Evolutionary conservation across 208 protist species (phyloP), one percentile per base, ranked within the genome.

Genomic region (Phytomonas sp.): DNA sequence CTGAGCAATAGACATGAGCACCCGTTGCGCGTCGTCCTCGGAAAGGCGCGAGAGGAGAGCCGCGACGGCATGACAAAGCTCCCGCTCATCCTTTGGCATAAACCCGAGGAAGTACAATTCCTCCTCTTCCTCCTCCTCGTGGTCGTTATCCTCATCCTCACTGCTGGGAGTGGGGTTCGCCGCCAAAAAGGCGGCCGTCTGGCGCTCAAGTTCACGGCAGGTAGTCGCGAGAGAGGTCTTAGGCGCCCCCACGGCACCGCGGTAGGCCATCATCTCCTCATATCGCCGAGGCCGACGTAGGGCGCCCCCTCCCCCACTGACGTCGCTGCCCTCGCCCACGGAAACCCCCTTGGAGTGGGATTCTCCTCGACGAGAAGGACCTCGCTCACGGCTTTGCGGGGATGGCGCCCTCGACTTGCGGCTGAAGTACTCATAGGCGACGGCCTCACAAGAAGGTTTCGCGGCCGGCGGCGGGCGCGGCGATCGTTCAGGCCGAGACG

Each of bases 11-110:
- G 71, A 70, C 28, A 36, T 3, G 11, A 69, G 59, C 61, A 80
- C 75, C 26, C 40, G 61, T 33, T 37, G n/a, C 4, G 75, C 70
- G 51, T 75, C 71, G 23, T 67, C 65, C 9, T 51, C 43, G 17
- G 75, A 62, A 43, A 76, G 72, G 51, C 59, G 36, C 46, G 73
- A 63, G 1, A 80, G 62, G 15, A 80, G 0, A 20, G 9, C 63
- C 0, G 70, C 67, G 71, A 73, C 76, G 15, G 72, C 56, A 36
- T 76, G 63, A 59, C 75, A 80, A 46, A 80, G 65, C 29, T 67
- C 60, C 28, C 51, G 53, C 66, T 80, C 75, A 26, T 75, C 59
- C 34, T 62, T 62, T 36, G 30, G 67, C 29, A 80, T 68, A 28
- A 0, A 17, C 28, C 1, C 30, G 5, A 80, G 36, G 31, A 26